Conservation (phyloP, 2,329 filamentous ascomycete genomes). For the Camptophora hylomeconis region DNA sequence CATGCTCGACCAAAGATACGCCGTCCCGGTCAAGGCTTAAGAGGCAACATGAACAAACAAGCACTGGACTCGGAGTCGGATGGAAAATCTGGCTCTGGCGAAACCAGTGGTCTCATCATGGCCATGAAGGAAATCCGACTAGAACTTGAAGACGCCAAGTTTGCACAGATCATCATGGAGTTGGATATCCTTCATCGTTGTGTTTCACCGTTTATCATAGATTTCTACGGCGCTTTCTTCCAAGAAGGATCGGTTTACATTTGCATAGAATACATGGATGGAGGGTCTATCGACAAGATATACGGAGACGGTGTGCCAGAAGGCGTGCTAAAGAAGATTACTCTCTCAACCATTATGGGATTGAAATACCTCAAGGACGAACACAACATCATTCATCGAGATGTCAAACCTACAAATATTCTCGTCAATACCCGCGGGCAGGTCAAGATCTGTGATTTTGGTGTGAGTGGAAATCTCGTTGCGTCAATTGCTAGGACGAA, state of each 20-base stretch:
- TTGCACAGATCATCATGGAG: conserved; percentile 94
- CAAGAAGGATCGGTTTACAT: conserved; percentile 98
- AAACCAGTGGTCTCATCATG: conserved; percentile 67
- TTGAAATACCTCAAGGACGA: conserved; percentile 91
- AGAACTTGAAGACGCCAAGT: conserved; percentile 92
- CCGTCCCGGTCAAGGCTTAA: conserved; percentile 45
- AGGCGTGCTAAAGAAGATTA: conserved; percentile 76
- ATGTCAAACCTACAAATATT: conserved; percentile 99
- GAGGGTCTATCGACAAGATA: conserved; percentile 91
- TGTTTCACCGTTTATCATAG: conserved; percentile 89
- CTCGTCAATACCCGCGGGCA: conserved; percentile 80
- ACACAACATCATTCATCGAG: conserved; percentile 97
- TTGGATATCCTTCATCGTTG: conserved; percentile 92
- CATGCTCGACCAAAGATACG: conserved; percentile 61
- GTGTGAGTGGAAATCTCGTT: conserved; percentile 89
- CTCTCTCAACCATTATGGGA: conserved; percentile 77
- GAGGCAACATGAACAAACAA: conserved; percentile 42
- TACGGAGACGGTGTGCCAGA: conserved; percentile 87
- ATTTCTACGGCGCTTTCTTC: conserved; percentile 98
- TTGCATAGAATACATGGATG: conserved; percentile 99
- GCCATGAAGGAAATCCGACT: conserved; percentile 98
- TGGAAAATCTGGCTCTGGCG: conserved; percentile 21
- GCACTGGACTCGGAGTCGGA: conserved; percentile 17
- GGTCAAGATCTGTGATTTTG: conserved; percentile 97
- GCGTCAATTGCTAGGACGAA: conserved; percentile 98